Evolutionary conservation across 768 basidiomycete species (phyloP).

Genomic region (Lactarius vividus): DNA sequence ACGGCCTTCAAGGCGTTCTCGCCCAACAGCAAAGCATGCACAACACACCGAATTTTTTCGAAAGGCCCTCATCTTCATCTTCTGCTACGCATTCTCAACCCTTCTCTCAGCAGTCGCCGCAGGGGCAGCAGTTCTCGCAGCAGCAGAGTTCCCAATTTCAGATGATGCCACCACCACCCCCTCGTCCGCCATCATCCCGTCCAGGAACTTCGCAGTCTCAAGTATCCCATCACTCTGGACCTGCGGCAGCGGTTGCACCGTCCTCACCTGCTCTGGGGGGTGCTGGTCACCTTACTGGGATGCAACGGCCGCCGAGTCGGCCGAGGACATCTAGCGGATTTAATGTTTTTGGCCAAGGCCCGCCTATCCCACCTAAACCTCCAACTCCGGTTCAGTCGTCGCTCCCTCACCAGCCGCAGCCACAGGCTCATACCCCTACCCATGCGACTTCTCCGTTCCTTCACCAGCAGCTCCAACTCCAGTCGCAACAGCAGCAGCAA

Average conservation of each 20-base stretch:
- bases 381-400: conserved; percentile 32
- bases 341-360: conserved; percentile 26
- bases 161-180: conserved; percentile 29
- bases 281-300: conserved; percentile 23
- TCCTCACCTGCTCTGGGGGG: conserved; percentile 20
- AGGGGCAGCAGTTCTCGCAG: conserved; percentile 23
- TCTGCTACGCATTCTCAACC: conserved; percentile 23
- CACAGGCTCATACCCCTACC: conserved; percentile 27
- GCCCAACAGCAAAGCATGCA: conserved; percentile 27
- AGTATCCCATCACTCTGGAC: conserved; percentile 21
- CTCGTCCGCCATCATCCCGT: conserved; percentile 27
- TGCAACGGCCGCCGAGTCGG: conserved; percentile 34
- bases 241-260: conserved; percentile 12
- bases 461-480: conserved; percentile 24
- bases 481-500: conserved; percentile 16
- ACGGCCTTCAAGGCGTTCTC: conserved; percentile 23
- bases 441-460: conserved; percentile 23
- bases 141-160: conserved; percentile 24
- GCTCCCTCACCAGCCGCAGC: conserved; percentile 34
- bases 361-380: conserved; percentile 23
- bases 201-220: conserved; percentile 28
- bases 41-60: conserved; percentile 23
- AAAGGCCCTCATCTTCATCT: conserved; percentile 24
- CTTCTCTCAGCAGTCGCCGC: conserved; percentile 24
- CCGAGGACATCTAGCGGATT: conserved; percentile 30